Evolutionary conservation across 1,139 yeast genomes (phyloP).

Genomic region (Candida sp.): DNA sequence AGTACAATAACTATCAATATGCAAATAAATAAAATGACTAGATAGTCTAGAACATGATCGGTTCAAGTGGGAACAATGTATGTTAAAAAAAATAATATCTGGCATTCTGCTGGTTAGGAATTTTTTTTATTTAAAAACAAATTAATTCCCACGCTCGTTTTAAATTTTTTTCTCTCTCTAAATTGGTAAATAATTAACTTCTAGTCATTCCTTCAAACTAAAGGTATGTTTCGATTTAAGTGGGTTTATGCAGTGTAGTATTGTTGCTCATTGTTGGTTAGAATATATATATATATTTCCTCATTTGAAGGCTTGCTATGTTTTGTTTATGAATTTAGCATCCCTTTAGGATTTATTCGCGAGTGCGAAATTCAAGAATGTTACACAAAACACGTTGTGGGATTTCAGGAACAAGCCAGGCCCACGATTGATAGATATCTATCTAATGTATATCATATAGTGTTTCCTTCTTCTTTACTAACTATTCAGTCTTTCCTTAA

Average conservation of each 20-base stretch:
- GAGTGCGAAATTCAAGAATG: neutral
- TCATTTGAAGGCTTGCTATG: neutral
- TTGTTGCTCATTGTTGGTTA: neutral
- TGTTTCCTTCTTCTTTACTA: neutral
- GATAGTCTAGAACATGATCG: no score
- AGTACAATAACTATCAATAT: no score
- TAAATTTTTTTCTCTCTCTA: neutral
- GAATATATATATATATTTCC: neutral
- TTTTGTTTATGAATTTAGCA: neutral
- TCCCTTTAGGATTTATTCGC: neutral
- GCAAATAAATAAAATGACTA: no score
- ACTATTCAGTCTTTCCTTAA: conserved; percentile 4
- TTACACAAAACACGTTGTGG: neutral
- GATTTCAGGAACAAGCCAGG: neutral
- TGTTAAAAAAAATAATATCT: no score
- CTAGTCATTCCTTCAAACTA: conserved; percentile 3
- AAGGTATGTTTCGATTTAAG: neutral
- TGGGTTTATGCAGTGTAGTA: no score
- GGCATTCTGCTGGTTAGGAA: neutral
- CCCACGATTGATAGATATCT: no score
- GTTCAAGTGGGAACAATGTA: no score
- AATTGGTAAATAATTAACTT: neutral
- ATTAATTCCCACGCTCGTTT: neutral
- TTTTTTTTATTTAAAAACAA: conserved; percentile 1
- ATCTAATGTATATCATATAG: neutral